Evolutionary conservation across 306 rosid genomes (phyloP), one percentile per base, ranked within the genome.

Genomic region (Cucurbita pepo): DNA sequence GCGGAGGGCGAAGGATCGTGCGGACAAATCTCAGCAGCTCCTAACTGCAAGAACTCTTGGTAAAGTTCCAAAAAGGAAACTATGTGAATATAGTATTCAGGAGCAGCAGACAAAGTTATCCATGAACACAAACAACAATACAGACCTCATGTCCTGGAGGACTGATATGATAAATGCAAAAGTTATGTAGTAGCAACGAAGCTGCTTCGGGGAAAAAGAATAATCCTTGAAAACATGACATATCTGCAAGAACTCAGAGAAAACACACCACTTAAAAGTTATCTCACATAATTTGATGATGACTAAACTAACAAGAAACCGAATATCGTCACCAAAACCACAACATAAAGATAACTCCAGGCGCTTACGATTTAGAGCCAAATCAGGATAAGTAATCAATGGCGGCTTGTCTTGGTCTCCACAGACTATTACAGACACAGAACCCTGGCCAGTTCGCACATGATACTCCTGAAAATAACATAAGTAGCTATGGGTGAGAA

Each of bases 141-240:
- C 95, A 83, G 79, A 92, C 96, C 97, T 92, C 96, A 57, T 92
- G 96, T 59, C 97, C 97, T 11, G 97, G 97, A 50, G 97, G 96
- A 79, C 95, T 89, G 74, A 92, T 88, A 77, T 92, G 97, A 74
- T 92, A 92, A 77, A 92, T 86, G 84, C 97, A 92, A 75, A 92
- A 92, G 89, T 92, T 92, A 84, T 92, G 96, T 75, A 89, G 97
- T 69, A 92, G 83, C 85, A 92, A 84, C 56, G 97, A 92, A 83
- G 95, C 92, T 0, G 91, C 97, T 85, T 92, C 97, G 0, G 96
- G 95, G 81, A 90, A 90, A 74, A 92, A 92, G 85, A 92, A 88
- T 73, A 92, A 80, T 80, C 97, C 97, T 86, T 90, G 97, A 87
- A 92, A 92, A 80, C 97, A 92, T 22, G 95, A 92, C 85, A 88